phyloP scores from a whole-genome alignment of 164 flowering plant species.

The Stephania yunnanensis region DNA sequence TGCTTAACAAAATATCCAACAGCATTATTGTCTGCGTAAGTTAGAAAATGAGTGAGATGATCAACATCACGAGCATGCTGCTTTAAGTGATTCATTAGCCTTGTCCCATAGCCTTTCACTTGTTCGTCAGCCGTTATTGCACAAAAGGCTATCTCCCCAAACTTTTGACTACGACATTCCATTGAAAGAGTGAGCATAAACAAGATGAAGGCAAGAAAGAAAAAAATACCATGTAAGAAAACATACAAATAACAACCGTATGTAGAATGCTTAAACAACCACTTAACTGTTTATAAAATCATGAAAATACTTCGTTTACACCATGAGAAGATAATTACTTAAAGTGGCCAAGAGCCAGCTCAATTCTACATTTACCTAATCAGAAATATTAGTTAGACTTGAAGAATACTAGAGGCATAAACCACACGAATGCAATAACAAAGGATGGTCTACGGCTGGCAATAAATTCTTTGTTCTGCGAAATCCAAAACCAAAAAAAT shows the following conservation, averaged over 20 bases:
- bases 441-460: too few species aligned
- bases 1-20: constrained; percentile 95
- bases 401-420: too few species aligned
- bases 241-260: neutral
- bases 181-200: constrained; percentile 5
- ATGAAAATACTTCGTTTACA: too few species aligned
- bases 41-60: constrained; percentile 91
- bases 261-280: too few species aligned
- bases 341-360: too few species aligned
- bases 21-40: constrained; percentile 98
- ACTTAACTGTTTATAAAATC: too few species aligned
- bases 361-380: too few species aligned
- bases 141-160: constrained; percentile 99
- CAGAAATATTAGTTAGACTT: too few species aligned
- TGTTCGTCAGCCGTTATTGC: constrained; percentile 98
- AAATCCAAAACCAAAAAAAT: too few species aligned
- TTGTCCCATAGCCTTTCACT: constrained; percentile 98
- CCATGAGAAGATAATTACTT: too few species aligned
- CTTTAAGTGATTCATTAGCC: constrained; percentile 95
- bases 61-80: constrained; percentile 98
- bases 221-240: neutral
- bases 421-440: too few species aligned
- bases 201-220: neutral
- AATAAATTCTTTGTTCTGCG: too few species aligned
- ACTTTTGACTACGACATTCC: constrained; percentile 58